Conservation (phyloP, 257 asterid species). For the Lycium ferocissimum region DNA sequence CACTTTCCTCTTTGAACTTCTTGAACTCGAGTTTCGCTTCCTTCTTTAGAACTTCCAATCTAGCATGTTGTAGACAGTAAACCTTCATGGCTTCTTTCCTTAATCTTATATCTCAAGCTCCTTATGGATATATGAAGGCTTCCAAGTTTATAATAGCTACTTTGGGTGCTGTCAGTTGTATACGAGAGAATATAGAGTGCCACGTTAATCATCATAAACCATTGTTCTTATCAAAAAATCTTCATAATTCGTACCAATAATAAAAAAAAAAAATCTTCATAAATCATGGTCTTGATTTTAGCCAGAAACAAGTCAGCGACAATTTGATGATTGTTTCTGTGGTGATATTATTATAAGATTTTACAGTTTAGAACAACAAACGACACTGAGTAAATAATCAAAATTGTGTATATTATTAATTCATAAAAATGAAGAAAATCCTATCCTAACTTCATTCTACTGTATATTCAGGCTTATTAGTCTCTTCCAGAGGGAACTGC, state of each 20-base stretch:
- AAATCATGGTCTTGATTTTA: not conserved
- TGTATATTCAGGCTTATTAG: constrained; percentile 76
- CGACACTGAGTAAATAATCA: not conserved
- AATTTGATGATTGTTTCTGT: not conserved
- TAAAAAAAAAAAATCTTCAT: too few species aligned
- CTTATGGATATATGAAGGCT: too few species aligned
- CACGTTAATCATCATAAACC: not conserved
- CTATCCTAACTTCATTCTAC: constrained; percentile 1
- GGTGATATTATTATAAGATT: not conserved
- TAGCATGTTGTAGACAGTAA: too few species aligned
- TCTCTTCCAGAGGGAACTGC: constrained; percentile 95
- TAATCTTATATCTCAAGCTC: too few species aligned
- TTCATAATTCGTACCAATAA: too few species aligned
- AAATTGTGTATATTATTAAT: not conserved
- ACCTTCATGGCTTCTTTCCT: too few species aligned
- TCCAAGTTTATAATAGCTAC: too few species aligned
- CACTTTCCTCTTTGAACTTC: too few species aligned
- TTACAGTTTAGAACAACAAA: not conserved
- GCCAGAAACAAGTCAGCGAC: not conserved
- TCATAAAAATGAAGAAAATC: not conserved
- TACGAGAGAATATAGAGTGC: not conserved
- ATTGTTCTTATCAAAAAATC: not conserved
- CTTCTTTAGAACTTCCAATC: too few species aligned
- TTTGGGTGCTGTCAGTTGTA: too few species aligned
- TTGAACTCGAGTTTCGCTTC: too few species aligned